Base-by-base conservation (phyloP, 805 yeast species). In the Candida gorgasii region DNA sequence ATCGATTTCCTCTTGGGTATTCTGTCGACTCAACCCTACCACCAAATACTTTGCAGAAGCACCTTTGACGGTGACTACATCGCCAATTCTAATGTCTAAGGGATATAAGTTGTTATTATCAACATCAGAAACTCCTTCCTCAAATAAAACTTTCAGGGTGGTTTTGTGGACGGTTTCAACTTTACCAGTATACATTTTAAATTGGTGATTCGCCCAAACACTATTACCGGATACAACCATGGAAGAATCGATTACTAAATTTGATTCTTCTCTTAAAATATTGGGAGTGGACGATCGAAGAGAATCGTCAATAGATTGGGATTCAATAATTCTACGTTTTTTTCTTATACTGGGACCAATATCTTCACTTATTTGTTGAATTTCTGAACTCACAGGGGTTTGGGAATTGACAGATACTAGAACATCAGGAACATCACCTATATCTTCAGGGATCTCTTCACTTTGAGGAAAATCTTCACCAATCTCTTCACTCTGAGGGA, bases 21-120 rank as follows among this genome's bases (percentile, higher is more conserved):
- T 49, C 17, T 37, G 39, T 14, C 36, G 26, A 12, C 52, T 41
- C 26, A 83, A 55, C 0, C 82, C 86, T 1, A 73, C 66, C 2
- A 83, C 78, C 5, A 47, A 41, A 50, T 69, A 78, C 5, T 55
- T 55, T 1, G 56, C 48, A 6, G 57, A 54, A 1, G 58, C 51
- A 16, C 47, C 53, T 11, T 62, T 58, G 22, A 72, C 48, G 12
- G 62, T 61, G 1, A 84, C 69, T 0, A 44, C 52, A 48, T 84
- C 89, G 2, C 86, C 88, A 13, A 82, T 59, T 30, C 78, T 57
- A 2, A 84, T 58, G 54, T 79, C 86, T 16, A 83, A 59, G 3
- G 78, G 67, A 47, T 55, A 67, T 28, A 72, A 59, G 52, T 62
- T 78, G 33, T 54, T 33, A 37, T 63, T 65, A 16, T 61, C 70